Base-by-base conservation (phyloP, 2,329 filamentous ascomycete species). In the Aspergillus udagawae region DNA sequence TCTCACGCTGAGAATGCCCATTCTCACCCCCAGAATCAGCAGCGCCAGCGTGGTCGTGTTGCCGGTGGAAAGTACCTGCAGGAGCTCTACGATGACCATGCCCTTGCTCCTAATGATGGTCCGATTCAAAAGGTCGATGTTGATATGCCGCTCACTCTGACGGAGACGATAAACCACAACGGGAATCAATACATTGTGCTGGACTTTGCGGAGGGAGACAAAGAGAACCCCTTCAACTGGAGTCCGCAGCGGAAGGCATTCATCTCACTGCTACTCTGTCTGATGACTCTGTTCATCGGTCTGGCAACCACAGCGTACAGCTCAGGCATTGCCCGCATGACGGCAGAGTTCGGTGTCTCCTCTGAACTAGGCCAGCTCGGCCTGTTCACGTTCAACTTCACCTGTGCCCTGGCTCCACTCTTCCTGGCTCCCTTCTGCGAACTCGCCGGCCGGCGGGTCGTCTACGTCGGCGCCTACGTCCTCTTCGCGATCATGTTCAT, bases 241-340 rank as follows among this genome's bases (percentile, higher is more conserved):
- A 74, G 71, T 44, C 62, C 65, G 2, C 71, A 67, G 52, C 72
- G 75, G 56, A 82, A 81, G 68, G 69, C 73, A 3, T 75, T 77
- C 61, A 78, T 82, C 60, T 77, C 77, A 2, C 60, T 73, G 3
- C 73, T 81, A 48, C 75, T 82, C 14, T 80, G 79, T 62, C 60
- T 79, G 12, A 82, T 82, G 80, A 82, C 80, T 1, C 71, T 82
- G 8, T 82, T 81, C 68, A 81, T 82, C 57, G 80, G 80, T 67
- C 73, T 82, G 14, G 80, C 80, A n/a, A 82, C 80, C 5, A 82
- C 80, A 3, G 78, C 79, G 10, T 82, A 82, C 70, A 79, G 75
- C 53, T 79, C 79, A 23, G 80, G 79, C 47, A 79, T 82, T 61
- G 64, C 66, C 53, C 69, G 66, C 53, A 82, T 82, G 80, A 70